Evolutionary conservation across 2,329 filamentous ascomycete species (phyloP).

Genomic region (Aquanectria penicillioides): DNA sequence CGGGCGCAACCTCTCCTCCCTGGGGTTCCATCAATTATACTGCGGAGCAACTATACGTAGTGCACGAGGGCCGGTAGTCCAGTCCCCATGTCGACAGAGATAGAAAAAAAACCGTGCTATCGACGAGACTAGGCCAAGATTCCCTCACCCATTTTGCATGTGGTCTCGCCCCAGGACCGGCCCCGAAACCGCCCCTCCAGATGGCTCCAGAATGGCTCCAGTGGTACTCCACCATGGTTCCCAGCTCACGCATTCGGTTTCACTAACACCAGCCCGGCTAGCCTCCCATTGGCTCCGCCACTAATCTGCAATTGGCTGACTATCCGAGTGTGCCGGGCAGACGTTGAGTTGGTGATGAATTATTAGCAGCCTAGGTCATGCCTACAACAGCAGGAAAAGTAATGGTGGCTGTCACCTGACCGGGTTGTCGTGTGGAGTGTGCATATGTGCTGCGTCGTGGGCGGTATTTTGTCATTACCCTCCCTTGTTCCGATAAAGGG

Average conservation of each 20-base stretch:
- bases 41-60: constrained; percentile 13
- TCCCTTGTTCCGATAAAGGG: constrained; percentile 3
- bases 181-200: constrained; percentile 21
- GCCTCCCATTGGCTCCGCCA: background rate
- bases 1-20: constrained; percentile 31
- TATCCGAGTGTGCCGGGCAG: background rate
- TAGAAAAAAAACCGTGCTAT: constrained; percentile 2
- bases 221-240: constrained; percentile 17
- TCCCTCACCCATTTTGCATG: constrained; percentile 21
- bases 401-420: constrained; percentile 21
- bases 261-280: constrained; percentile 12
- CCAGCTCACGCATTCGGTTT: constrained; percentile 17
- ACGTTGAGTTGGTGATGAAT: constrained; percentile 5
- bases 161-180: constrained; percentile 7
- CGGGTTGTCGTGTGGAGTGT: background rate
- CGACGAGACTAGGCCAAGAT: background rate
- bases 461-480: background rate
- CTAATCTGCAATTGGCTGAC: constrained; percentile 7
- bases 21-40: constrained; percentile 21
- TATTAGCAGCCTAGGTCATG: background rate
- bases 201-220: constrained; percentile 12
- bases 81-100: constrained; percentile 8
- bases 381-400: constrained; percentile 5
- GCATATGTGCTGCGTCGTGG: background rate
- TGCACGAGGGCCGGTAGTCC: background rate